These are phyloP conservation scores for Plasmodium blacklocki DNA, from an alignment of 169 alveolate genomes.

Conservation along the genomic window DNA sequence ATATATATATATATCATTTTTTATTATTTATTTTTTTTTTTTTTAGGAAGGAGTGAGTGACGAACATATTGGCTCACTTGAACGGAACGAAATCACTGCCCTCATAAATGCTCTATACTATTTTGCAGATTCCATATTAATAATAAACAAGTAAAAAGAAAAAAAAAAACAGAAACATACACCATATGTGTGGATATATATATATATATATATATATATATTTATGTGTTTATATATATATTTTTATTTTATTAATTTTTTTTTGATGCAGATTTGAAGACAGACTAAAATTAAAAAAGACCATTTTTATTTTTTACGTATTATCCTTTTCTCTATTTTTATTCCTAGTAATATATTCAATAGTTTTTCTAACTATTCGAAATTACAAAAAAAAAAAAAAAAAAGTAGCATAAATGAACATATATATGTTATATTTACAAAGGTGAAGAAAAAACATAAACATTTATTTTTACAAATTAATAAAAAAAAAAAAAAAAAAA, in stretches of 20 bases:
- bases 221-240: neutral
- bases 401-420: neutral
- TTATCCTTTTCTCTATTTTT: constrained; percentile 10
- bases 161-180: constrained; percentile 4
- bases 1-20: neutral
- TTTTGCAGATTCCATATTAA: constrained; percentile 87
- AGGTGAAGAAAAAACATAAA: too few species aligned
- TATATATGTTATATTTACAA: too few species aligned
- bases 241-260: constrained; percentile 40
- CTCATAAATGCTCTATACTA: constrained; percentile 86
- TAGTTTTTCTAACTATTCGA: constrained; percentile 23
- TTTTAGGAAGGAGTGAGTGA: constrained; percentile 68
- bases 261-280: constrained; percentile 29
- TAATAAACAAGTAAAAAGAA: constrained; percentile 74
- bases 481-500: too few species aligned
- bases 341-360: constrained; percentile 12
- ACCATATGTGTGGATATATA: constrained; percentile 28
- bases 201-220: constrained; percentile 47
- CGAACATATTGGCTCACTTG: constrained; percentile 77
- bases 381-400: constrained; percentile 14
- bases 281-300: constrained; percentile 24
- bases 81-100: constrained; percentile 91
- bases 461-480: too few species aligned
- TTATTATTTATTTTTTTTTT: neutral
- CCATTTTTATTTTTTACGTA: constrained; percentile 37